Conservation (phyloP, 371 early-diverging fungal species). For the Apophysomyces variabilis region DNA sequence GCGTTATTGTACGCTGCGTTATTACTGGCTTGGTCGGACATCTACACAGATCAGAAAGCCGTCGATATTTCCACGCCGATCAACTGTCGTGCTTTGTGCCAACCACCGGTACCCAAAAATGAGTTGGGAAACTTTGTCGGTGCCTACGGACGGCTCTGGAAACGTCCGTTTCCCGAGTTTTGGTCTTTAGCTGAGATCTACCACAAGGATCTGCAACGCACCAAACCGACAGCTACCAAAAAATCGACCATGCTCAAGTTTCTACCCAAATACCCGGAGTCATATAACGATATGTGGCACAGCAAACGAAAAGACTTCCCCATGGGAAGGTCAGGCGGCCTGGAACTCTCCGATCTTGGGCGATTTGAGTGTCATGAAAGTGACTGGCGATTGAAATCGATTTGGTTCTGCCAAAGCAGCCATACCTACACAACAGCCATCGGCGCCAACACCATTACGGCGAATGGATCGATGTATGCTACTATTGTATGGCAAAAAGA, state of each 20-base stretch:
- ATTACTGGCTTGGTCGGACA: slow-evolving; percentile 31
- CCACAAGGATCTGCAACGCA: slow-evolving; percentile 18
- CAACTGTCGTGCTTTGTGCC: slow-evolving; percentile 40
- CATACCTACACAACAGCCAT: slow-evolving; percentile 31
- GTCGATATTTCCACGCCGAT: slow-evolving; percentile 34
- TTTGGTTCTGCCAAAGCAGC: slow-evolving; percentile 47
- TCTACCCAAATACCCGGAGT: slow-evolving; percentile 34
- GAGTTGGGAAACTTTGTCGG: slow-evolving; percentile 52
- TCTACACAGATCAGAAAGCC: slow-evolving; percentile 19
- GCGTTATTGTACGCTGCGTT: slow-evolving; percentile 33
- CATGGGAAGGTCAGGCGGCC: slow-evolving; percentile 41
- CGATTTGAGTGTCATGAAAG: slow-evolving; percentile 12
- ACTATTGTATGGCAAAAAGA: slow-evolving; percentile 44
- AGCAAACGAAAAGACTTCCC: slow-evolving; percentile 21
- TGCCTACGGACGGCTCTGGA: slow-evolving; percentile 26
- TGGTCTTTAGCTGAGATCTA: slow-evolving; percentile 39
- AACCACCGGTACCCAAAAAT: slow-evolving; percentile 31
- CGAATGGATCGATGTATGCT: slow-evolving; percentile 22
- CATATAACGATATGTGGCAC: slow-evolving; percentile 32
- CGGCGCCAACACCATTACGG: slow-evolving; percentile 29
- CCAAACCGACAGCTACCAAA: slow-evolving; percentile 24
- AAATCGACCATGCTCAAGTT: slow-evolving; percentile 24
- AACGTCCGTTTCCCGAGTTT: slow-evolving; percentile 14
- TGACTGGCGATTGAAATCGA: slow-evolving; percentile 20
- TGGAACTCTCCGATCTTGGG: slow-evolving; percentile 51